Evolutionary conservation across 805 yeast genomes (phyloP).

Genomic region (Ogataea ramenticola): DNA sequence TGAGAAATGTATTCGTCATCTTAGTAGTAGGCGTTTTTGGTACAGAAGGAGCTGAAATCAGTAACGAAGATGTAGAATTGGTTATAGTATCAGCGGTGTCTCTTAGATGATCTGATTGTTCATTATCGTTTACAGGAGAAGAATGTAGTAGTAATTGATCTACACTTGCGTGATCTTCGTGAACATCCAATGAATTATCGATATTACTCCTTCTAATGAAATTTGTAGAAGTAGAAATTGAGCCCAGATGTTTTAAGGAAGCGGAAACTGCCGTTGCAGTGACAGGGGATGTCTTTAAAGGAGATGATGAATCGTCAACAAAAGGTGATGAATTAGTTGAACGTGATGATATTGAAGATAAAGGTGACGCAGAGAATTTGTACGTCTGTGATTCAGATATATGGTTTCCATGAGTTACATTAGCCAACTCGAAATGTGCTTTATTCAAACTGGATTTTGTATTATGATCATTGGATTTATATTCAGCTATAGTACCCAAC

Average conservation of each 20-base stretch:
- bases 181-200: neutral
- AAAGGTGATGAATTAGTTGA: slow-evolving; percentile 10
- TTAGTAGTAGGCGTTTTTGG: neutral
- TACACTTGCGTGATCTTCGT: neutral
- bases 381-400: neutral
- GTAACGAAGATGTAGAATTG: too few relatives aligned
- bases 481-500: neutral
- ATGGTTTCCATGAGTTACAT: slow-evolving; percentile 8
- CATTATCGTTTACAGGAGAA: slow-evolving; percentile 1
- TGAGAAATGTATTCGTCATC: neutral
- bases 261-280: neutral
- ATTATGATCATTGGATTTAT: neutral
- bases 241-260: too few relatives aligned
- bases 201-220: neutral
- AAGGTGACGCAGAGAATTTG: slow-evolving; percentile 11
- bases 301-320: slow-evolving; percentile 14
- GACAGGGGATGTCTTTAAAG: slow-evolving; percentile 23
- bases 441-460: slow-evolving; percentile 9
- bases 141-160: slow-evolving; percentile 1
- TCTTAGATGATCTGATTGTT: neutral
- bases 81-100: too few relatives aligned
- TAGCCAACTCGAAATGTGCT: slow-evolving; percentile 16
- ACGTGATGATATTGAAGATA: slow-evolving; percentile 8
- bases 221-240: too few relatives aligned
- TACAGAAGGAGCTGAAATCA: too few relatives aligned